These are phyloP conservation scores for Medicago arabica DNA, from an alignment of 306 rosid species.

Conservation along the genomic window DNA sequence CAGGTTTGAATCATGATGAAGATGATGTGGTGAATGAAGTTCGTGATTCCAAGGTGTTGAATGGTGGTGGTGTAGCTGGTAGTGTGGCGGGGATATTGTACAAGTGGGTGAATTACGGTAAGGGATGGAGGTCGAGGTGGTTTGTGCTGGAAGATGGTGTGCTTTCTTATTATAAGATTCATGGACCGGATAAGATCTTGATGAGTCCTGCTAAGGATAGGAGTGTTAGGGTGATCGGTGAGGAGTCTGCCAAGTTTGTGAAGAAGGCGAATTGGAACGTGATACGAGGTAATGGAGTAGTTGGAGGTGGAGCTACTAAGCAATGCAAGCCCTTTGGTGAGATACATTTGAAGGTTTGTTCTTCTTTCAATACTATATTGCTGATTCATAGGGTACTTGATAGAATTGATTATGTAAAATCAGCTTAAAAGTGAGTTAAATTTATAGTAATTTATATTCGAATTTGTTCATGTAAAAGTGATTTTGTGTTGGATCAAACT, in stretches of 20 bases:
- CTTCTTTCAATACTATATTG: slow-evolving; percentile 21
- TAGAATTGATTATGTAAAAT: too few species aligned
- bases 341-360: slow-evolving; percentile 95
- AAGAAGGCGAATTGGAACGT: slow-evolving; percentile 80
- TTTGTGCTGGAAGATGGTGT: slow-evolving; percentile 94
- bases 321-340: slow-evolving; percentile 93
- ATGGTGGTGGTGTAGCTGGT: slow-evolving; percentile 58
- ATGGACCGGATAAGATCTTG: slow-evolving; percentile 95
- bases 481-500: slow-evolving; percentile 21
- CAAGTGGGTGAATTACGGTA: slow-evolving; percentile 99
- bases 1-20: slow-evolving; percentile 44
- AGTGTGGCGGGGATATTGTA: slow-evolving; percentile 88
- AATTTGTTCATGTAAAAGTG: too few species aligned
- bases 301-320: slow-evolving; percentile 36
- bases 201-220: slow-evolving; percentile 80
- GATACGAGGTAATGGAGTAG: slow-evolving; percentile 46
- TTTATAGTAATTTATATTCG: too few species aligned
- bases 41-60: slow-evolving; percentile 69
- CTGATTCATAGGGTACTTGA: not conserved
- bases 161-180: slow-evolving; percentile 95
- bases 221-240: slow-evolving; percentile 87
- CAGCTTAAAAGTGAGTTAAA: too few species aligned
- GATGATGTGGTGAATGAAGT: slow-evolving; percentile 55
- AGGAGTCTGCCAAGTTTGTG: slow-evolving; percentile 72
- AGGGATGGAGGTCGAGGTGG: slow-evolving; percentile 98